Percentiles rank a stretch among this genome's conserved stretches.
These are phyloP conservation scores for Linum lewisii DNA, from an alignment of 345 rosid species.

Conservation along the genomic window DNA sequence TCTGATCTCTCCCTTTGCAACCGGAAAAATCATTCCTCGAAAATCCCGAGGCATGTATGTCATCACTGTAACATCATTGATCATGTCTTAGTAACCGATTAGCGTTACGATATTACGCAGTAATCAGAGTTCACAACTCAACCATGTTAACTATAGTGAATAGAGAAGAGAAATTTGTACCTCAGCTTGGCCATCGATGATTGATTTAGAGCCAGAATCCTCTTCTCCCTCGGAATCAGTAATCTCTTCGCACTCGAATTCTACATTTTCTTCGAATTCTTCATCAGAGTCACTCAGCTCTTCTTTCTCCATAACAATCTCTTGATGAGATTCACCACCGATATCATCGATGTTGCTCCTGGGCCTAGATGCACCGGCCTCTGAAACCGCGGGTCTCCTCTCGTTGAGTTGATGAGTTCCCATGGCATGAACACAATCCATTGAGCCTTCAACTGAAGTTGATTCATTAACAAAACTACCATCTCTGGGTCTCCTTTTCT, in stretches of 20 bases:
- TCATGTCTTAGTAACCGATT: background rate
- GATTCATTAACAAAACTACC: conserved; percentile 19
- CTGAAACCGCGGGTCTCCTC: conserved; percentile 23
- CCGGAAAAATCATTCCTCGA: conserved; percentile 72
- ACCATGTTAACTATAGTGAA: background rate
- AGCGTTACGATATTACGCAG: no score
- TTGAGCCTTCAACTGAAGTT: conserved; percentile 7
- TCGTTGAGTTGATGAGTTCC: conserved; percentile 17
- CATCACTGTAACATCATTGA: conserved; percentile 54
- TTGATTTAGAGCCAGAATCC: conserved; percentile 1
- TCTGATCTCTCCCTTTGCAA: conserved; percentile 93
- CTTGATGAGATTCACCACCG: conserved; percentile 54
- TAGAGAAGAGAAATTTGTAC: background rate
- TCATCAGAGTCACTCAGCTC: conserved; percentile 97
- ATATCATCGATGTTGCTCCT: conserved; percentile 31
- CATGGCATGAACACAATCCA: conserved; percentile 15
- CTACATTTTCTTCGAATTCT: conserved; percentile 80
- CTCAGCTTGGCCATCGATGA: conserved; percentile 5
- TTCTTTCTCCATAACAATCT: conserved; percentile 95
- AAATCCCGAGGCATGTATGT: conserved; percentile 99
- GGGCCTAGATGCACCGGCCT: conserved; percentile 18
- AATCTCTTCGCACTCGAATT: conserved; percentile 99
- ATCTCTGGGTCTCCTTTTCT: conserved; percentile 22
- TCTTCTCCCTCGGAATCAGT: conserved; percentile 91
- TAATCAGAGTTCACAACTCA: background rate